These are phyloP conservation scores for Starmera quercuum DNA, from an alignment of 805 yeast species.

Conservation along the genomic window DNA sequence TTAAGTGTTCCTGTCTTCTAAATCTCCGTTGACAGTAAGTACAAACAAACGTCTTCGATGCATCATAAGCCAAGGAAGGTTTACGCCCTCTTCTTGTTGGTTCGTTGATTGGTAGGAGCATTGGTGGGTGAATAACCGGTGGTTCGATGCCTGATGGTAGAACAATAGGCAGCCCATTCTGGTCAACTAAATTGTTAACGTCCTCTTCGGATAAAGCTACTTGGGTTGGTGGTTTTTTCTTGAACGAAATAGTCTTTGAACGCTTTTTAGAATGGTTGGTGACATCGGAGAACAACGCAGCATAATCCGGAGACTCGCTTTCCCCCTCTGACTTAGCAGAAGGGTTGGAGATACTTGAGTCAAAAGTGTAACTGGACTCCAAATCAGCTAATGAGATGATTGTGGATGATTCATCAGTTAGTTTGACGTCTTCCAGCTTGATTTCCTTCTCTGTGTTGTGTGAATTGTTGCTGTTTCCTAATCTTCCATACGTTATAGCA, in stretches of 20 bases:
- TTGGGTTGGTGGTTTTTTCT: conserved; percentile 1
- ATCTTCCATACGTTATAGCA: conserved; percentile 16
- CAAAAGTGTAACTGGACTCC: neutral
- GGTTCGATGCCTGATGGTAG: neutral
- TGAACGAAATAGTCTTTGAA: conserved; percentile 10
- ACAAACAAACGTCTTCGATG: conserved; percentile 52
- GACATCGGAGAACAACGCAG: conserved; percentile 21
- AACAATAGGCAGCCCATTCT: neutral
- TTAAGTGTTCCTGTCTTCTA: conserved; percentile 71
- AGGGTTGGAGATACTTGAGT: neutral
- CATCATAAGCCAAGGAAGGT: conserved; percentile 52
- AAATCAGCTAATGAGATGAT: neutral
- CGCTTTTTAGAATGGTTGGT: conserved; percentile 11
- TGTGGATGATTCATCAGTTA: too few species aligned
- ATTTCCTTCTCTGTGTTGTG: neutral
- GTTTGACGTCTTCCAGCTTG: neutral
- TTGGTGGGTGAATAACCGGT: neutral
- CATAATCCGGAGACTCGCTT: conserved; percentile 20
- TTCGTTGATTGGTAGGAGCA: conserved; percentile 12
- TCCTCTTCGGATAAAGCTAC: neutral
- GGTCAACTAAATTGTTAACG: neutral
- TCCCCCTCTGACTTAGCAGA: neutral
- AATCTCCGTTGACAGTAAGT: conserved; percentile 57
- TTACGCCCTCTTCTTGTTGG: conserved; percentile 56
- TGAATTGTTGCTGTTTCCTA: conserved; percentile 6